Percentiles rank a stretch among this genome's conserved stretches.
phyloP scores from a whole-genome alignment of 257 asterid genomes.

The Cordia subcordata region DNA sequence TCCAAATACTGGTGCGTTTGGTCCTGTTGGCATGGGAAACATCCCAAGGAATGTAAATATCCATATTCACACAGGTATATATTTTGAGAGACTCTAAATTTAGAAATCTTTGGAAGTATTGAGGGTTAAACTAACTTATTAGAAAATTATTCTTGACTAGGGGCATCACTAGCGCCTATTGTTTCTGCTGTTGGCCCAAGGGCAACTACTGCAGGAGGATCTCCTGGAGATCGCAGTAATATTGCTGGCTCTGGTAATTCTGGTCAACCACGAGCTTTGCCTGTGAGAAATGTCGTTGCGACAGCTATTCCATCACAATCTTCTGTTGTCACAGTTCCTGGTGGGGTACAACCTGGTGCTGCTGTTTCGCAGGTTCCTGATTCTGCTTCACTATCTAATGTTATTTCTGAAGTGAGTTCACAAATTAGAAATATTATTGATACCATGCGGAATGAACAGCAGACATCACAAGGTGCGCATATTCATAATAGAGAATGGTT shows the following conservation, averaged over 20 bases:
- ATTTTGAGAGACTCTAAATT: not conserved
- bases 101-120: not conserved
- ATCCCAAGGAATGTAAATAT: slow-evolving; percentile 74
- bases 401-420: slow-evolving; percentile 36
- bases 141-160: slow-evolving; percentile 19
- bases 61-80: slow-evolving; percentile 77
- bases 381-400: slow-evolving; percentile 26
- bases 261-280: slow-evolving; percentile 39
- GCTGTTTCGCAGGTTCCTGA: slow-evolving; percentile 34
- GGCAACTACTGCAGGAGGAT: slow-evolving; percentile 48
- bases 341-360: slow-evolving; percentile 30
- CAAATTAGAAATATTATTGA: slow-evolving; percentile 27
- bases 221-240: slow-evolving; percentile 39
- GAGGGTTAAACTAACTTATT: not conserved
- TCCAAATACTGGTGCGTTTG: slow-evolving; percentile 36
- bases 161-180: slow-evolving; percentile 38
- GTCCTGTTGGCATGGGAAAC: slow-evolving; percentile 52
- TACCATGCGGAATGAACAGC: slow-evolving; percentile 24
- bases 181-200: slow-evolving; percentile 45
- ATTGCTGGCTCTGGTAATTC: slow-evolving; percentile 37
- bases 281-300: slow-evolving; percentile 25
- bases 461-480: slow-evolving; percentile 34
- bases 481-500: not conserved
- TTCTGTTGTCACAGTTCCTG: slow-evolving; percentile 33
- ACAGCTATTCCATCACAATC: slow-evolving; percentile 38